Evolutionary conservation across 139 green algal species (phyloP).

Genomic region (Chlorella ohadii): DNA sequence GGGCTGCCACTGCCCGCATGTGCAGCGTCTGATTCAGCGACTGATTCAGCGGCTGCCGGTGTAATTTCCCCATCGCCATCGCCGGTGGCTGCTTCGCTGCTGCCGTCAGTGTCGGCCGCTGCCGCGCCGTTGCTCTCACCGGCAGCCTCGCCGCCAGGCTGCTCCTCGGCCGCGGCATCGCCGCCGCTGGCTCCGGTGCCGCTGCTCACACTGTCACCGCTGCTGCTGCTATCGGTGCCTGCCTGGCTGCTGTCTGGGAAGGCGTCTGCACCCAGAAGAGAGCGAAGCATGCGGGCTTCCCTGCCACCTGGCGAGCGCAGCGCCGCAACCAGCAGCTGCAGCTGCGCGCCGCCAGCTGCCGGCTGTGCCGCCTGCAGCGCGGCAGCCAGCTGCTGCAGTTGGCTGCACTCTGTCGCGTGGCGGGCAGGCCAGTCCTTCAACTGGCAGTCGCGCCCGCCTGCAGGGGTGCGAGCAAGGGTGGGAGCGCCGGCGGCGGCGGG

Average conservation of each 20-base stretch:
- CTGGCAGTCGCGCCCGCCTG: neutral
- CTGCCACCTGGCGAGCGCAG: neutral
- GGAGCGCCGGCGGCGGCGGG: too few species aligned
- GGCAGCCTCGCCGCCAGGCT: neutral
- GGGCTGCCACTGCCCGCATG: neutral
- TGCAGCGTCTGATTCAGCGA: neutral
- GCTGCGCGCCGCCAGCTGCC: neutral
- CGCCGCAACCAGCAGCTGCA: neutral
- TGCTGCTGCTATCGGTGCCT: neutral
- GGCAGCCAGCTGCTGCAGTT: constrained; percentile 12
- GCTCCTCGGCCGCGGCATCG: neutral
- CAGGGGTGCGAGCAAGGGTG: too few species aligned
- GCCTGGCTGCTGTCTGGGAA: neutral
- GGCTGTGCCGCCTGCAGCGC: neutral
- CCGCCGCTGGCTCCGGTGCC: too few species aligned
- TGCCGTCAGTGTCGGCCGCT: too few species aligned
- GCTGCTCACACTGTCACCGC: too few species aligned
- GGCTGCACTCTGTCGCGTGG: neutral
- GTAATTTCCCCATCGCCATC: too few species aligned
- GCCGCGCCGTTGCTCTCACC: too few species aligned
- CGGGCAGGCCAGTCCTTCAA: neutral
- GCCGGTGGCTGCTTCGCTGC: too few species aligned
- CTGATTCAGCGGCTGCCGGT: neutral
- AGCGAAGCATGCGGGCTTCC: neutral
- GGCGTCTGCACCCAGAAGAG: neutral